Evolutionary conservation across 2,329 filamentous ascomycete genomes (phyloP).

Genomic region (Fusarium stilboides): DNA sequence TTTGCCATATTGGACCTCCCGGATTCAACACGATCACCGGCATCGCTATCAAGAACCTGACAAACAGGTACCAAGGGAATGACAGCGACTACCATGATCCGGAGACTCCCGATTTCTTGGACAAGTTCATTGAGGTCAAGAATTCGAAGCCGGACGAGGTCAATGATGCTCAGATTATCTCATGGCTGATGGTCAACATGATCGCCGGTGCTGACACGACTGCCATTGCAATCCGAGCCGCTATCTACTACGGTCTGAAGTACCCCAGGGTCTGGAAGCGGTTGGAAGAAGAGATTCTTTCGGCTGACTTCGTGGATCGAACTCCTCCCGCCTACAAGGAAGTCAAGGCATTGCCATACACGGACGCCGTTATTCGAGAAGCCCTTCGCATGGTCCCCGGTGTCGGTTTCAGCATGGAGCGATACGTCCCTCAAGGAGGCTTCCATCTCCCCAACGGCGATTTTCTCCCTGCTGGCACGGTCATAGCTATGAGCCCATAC

Average conservation of each 20-base stretch:
- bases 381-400: constrained; percentile 62
- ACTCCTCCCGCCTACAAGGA: constrained; percentile 34
- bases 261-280: constrained; percentile 36
- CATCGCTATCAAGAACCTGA: constrained; percentile 50
- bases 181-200: constrained; percentile 54
- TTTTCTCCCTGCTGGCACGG: constrained; percentile 52
- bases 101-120: constrained; percentile 55
- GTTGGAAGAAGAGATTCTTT: constrained; percentile 37
- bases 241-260: constrained; percentile 44
- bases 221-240: constrained; percentile 45
- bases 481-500: constrained; percentile 56
- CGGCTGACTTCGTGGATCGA: constrained; percentile 17
- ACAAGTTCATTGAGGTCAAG: constrained; percentile 59
- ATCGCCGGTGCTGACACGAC: constrained; percentile 47
- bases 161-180: constrained; percentile 55
- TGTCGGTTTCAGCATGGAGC: constrained; percentile 61
- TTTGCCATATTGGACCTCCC: constrained; percentile 54
- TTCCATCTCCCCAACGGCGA: constrained; percentile 52
- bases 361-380: constrained; percentile 63
- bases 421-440: constrained; percentile 60
- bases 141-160: constrained; percentile 53
- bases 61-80: constrained; percentile 49
- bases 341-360: constrained; percentile 37
- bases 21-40: constrained; percentile 51
- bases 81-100: constrained; percentile 49